A percentile compares a stretch with the other conserved stretches of the same genome.
Conservation (phyloP, 768 basidiomycete species). For the Polyporus arcularius region DNA sequence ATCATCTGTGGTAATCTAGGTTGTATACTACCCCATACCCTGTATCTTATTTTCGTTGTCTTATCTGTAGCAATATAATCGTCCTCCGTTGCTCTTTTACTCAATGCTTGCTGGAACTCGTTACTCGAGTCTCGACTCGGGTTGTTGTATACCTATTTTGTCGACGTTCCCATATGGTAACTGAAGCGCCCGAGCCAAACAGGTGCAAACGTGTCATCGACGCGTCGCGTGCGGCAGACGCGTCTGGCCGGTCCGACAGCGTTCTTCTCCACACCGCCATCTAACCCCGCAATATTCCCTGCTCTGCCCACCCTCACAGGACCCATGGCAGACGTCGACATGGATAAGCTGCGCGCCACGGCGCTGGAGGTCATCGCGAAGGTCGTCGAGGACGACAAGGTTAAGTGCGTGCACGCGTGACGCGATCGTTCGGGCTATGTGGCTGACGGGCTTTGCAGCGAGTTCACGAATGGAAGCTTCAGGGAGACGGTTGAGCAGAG, state of each 20-base stretch:
- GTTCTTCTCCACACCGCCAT: neutral
- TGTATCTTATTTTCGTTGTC: neutral
- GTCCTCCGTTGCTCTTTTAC: neutral
- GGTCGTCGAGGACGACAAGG: constrained; percentile 29
- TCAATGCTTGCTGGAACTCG: neutral
- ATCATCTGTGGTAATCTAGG: neutral
- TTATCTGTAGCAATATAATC: constrained; percentile 3
- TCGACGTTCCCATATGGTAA: neutral
- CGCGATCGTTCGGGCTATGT: neutral
- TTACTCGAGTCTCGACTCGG: neutral
- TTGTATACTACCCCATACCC: neutral
- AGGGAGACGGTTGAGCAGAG: constrained; percentile 50
- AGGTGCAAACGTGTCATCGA: constrained; percentile 14
- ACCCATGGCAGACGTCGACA: constrained; percentile 16
- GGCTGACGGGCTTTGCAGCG: constrained; percentile 29
- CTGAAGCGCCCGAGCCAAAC: constrained; percentile 4
- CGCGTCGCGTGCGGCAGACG: constrained; percentile 6
- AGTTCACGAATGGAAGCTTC: constrained; percentile 50
- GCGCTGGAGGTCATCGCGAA: constrained; percentile 35
- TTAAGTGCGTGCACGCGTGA: constrained; percentile 27
- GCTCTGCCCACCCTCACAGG: neutral
- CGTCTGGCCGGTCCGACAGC: neutral
- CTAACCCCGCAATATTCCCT: neutral
- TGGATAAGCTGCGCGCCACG: constrained; percentile 33
- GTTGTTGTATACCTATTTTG: neutral